These are phyloP conservation scores for Pseudocercospora pini-densiflorae DNA, from an alignment of 2,329 filamentous ascomycete species.

Conservation along the genomic window DNA sequence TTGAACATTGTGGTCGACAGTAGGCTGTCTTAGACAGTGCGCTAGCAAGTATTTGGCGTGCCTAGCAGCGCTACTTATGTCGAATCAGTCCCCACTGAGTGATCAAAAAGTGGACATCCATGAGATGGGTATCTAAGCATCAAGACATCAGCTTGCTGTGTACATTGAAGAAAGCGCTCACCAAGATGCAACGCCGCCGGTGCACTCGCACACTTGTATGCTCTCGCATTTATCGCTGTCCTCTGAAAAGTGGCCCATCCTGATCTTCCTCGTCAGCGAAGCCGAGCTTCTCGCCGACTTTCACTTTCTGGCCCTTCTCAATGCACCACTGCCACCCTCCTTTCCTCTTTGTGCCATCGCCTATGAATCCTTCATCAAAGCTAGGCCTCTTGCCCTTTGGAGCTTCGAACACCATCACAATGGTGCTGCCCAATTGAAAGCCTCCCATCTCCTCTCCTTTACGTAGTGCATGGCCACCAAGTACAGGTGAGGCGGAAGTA, in stretches of 20 bases:
- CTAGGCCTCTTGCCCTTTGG: slow-evolving; percentile 65
- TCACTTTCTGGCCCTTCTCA: slow-evolving; percentile 83
- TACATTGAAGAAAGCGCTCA: slow-evolving; percentile 4
- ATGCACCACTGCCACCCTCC: slow-evolving; percentile 85
- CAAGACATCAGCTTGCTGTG: not conserved
- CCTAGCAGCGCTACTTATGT: too few species aligned
- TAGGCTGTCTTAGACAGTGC: too few species aligned
- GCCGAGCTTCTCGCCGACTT: slow-evolving; percentile 86
- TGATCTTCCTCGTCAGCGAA: slow-evolving; percentile 58
- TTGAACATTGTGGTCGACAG: too few species aligned
- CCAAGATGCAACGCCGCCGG: not conserved
- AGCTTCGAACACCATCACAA: slow-evolving; percentile 96
- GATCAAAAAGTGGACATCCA: not conserved
- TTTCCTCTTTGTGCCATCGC: slow-evolving; percentile 54
- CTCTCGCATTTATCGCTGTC: not conserved
- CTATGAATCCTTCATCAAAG: slow-evolving; percentile 63
- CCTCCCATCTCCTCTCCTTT: slow-evolving; percentile 98
- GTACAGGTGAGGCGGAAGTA: slow-evolving; percentile 71
- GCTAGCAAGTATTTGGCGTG: too few species aligned
- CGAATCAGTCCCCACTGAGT: too few species aligned
- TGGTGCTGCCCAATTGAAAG: slow-evolving; percentile 92
- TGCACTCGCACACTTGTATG: not conserved
- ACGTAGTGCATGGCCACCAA: slow-evolving; percentile 81
- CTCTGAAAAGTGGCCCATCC: not conserved
- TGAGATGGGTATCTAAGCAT: slow-evolving; percentile 10